phyloP scores from a whole-genome alignment of 164 flowering plant species.

The Malania oleifera region DNA sequence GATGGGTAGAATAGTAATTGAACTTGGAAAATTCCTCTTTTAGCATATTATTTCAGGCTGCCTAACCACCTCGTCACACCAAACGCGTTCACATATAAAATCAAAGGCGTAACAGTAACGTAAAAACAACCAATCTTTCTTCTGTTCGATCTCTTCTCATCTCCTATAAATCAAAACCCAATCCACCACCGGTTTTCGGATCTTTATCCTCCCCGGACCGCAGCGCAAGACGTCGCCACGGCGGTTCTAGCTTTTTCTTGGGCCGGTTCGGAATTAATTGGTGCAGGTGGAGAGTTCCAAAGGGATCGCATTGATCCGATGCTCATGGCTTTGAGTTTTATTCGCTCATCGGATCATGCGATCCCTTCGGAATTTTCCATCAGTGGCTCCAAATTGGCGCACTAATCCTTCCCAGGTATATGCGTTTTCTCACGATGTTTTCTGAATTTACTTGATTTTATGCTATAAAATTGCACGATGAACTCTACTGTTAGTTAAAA shows the following conservation, averaged over 20 bases:
- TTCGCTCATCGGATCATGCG: slow-evolving; percentile 6
- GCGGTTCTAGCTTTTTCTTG: too few relatives aligned
- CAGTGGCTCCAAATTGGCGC: background rate
- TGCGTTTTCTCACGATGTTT: too few relatives aligned
- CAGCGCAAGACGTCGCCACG: background rate
- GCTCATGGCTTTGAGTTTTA: slow-evolving; percentile 16
- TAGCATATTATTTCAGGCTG: background rate
- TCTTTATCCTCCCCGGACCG: background rate
- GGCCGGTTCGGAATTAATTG: too few relatives aligned
- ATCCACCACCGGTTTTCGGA: background rate
- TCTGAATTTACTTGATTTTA: too few relatives aligned
- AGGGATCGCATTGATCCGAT: slow-evolving; percentile 73
- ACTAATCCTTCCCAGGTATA: background rate
- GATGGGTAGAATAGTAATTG: too few relatives aligned
- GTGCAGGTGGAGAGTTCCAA: slow-evolving; percentile 56
- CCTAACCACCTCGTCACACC: background rate
- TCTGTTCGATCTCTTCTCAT: background rate
- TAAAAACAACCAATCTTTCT: background rate
- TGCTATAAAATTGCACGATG: too few relatives aligned
- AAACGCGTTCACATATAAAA: background rate
- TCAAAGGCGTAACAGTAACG: background rate
- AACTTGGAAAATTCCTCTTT: too few relatives aligned
- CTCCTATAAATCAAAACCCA: background rate
- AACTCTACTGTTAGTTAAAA: too few relatives aligned
- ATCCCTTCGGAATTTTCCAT: background rate